A percentile compares a stretch with the other conserved stretches of the same genome.
These are phyloP conservation scores for Aurinia saxatilis DNA, from an alignment of 345 rosid genomes.

Conservation along the genomic window DNA sequence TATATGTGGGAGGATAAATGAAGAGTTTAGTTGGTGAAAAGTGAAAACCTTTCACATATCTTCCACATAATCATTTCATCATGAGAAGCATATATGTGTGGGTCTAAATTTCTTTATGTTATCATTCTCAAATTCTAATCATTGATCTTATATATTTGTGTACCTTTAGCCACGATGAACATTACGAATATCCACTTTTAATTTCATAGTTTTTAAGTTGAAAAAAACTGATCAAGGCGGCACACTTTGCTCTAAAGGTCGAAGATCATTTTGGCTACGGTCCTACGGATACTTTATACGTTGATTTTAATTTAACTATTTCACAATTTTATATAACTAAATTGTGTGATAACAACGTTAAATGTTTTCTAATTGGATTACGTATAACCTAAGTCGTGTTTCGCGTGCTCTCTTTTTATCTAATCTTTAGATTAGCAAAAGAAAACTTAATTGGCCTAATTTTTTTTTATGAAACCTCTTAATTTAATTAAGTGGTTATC, in stretches of 20 bases:
- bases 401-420: neutral
- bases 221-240: conserved; percentile 9
- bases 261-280: conserved; percentile 1
- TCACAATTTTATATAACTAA: neutral
- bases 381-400: conserved; percentile 9
- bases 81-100: conserved; percentile 24
- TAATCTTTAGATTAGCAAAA: neutral
- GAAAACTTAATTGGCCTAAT: neutral
- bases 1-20: conserved; percentile 1
- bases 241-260: conserved; percentile 17
- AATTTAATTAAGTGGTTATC: neutral
- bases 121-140: neutral
- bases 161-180: neutral
- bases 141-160: neutral
- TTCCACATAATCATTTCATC: conserved; percentile 34
- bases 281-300: neutral
- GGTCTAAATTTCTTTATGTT: neutral
- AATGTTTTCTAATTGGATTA: neutral
- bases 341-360: neutral
- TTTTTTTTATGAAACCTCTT: neutral
- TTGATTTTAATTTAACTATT: conserved; percentile 3
- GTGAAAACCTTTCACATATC: conserved; percentile 16
- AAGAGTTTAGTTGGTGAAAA: conserved; percentile 24
- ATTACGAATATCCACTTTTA: conserved; percentile 19
- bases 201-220: neutral